These are phyloP conservation scores for Gyromitra esculenta DNA, from an alignment of 2,329 filamentous ascomycete genomes.

Conservation along the genomic window DNA sequence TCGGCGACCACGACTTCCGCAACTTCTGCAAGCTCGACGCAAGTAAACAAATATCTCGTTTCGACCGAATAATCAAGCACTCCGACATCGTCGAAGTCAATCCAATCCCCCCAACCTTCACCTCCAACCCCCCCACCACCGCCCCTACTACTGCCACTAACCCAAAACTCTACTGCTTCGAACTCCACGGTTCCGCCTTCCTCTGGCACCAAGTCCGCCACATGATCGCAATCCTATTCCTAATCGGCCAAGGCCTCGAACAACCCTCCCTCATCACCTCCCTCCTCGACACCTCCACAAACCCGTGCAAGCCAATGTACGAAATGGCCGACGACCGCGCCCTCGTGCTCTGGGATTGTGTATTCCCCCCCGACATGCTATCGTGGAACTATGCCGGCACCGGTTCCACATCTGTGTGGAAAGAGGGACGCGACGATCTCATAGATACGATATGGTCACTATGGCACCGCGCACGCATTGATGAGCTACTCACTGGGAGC, in stretches of 20 bases:
- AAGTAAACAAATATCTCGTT: constrained; percentile 87
- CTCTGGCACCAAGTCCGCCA: constrained; percentile 98
- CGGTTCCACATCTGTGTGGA: constrained; percentile 60
- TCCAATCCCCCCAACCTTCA: constrained; percentile 60
- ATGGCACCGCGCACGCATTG: constrained; percentile 87
- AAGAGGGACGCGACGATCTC: constrained; percentile 61
- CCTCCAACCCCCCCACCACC: constrained; percentile 59
- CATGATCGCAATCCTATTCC: constrained; percentile 91
- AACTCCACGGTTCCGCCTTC: constrained; percentile 89
- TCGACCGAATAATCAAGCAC: constrained; percentile 79
- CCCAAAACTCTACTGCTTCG: constrained; percentile 84
- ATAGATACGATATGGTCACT: constrained; percentile 80
- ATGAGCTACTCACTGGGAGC: constrained; percentile 81
- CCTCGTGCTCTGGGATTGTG: constrained; percentile 93
- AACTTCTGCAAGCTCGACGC: constrained; percentile 97
- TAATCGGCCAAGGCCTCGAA: constrained; percentile 89
- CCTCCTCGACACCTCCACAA: constrained; percentile 76
- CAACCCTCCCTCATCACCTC: constrained; percentile 75
- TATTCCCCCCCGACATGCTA: constrained; percentile 75
- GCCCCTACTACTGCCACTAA: constrained; percentile 10
- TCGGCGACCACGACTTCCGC: constrained; percentile 90
- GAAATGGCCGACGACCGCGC: constrained; percentile 90
- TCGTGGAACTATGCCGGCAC: constrained; percentile 78
- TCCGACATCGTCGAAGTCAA: constrained; percentile 78
- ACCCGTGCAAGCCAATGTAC: constrained; percentile 83